Evolutionary conservation across 208 protist species (phyloP).

Genomic region (Trypanosoma conorhini): DNA sequence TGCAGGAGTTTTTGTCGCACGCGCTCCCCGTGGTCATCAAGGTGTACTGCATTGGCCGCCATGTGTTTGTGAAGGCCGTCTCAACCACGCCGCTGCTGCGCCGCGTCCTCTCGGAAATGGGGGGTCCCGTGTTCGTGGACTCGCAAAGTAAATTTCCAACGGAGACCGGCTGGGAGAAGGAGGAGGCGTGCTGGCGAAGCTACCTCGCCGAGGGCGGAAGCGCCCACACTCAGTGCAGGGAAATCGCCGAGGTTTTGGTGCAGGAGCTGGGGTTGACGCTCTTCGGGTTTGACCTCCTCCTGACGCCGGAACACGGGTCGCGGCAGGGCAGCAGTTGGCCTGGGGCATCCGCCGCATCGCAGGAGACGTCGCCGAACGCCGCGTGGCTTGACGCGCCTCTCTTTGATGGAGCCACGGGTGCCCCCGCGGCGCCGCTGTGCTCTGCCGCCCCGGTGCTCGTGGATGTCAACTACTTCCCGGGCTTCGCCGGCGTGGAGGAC

Average conservation of each 20-base stretch:
- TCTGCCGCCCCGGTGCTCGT: slow-evolving; percentile 63
- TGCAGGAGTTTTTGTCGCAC: slow-evolving; percentile 67
- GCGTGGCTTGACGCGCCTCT: slow-evolving; percentile 8
- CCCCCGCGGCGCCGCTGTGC: slow-evolving; percentile 50
- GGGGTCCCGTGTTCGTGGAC: slow-evolving; percentile 50
- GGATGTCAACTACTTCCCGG: slow-evolving; percentile 89
- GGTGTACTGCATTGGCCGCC: slow-evolving; percentile 72
- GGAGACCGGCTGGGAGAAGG: slow-evolving; percentile 7
- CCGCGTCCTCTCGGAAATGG: neutral
- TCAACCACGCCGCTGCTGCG: slow-evolving; percentile 53
- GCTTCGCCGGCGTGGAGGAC: slow-evolving; percentile 61
- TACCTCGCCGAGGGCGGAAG: slow-evolving; percentile 60
- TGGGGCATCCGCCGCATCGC: neutral
- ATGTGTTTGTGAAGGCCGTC: slow-evolving; percentile 61
- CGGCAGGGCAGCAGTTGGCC: neutral
- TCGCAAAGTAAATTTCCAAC: slow-evolving; percentile 46
- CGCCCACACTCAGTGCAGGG: slow-evolving; percentile 35
- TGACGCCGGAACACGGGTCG: slow-evolving; percentile 48
- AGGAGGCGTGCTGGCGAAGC: slow-evolving; percentile 37
- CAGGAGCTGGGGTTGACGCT: slow-evolving; percentile 53
- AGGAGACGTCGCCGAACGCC: neutral
- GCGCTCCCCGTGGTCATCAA: slow-evolving; percentile 81
- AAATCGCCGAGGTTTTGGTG: slow-evolving; percentile 41
- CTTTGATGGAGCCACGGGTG: slow-evolving; percentile 65
- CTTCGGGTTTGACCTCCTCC: slow-evolving; percentile 84